Base-by-base conservation (phyloP, 108 stramenopile genomes). In the Cyclotella sp. region DNA sequence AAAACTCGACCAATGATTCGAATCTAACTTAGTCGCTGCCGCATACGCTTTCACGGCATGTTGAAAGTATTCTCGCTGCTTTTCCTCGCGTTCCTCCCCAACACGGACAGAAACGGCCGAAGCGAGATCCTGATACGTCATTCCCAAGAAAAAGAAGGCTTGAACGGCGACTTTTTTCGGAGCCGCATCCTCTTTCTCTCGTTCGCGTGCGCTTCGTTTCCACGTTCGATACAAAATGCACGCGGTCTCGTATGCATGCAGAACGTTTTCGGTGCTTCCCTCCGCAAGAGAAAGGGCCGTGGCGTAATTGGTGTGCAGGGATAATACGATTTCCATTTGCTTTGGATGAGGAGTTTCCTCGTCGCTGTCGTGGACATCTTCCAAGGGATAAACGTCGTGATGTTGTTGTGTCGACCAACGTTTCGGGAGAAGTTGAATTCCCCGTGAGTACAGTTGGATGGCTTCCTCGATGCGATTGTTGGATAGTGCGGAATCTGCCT, bases 121-220 rank as follows among this genome's bases (percentile, higher is more conserved):
- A 3, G 55, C 79, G 11, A 77, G 40, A 26, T 88, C 89, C 51
- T 92, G 89, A 74, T 88, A 81, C 39, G 83, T 86, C 89, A 90
- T 90, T 40, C 89, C 91, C 18, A 90, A 68, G 46, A 80, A 90
- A 49, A 88, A 90, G 26, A 82, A 76, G 0, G 91, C 52, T 53
- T 51, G 29, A 6, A 47, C 52, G 13, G 67, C 67, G 9, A 68
- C 52, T 0, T 22, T 52, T 39, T 68, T 52, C 24, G 27, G 45
- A 28, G 49, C 24, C 19, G 30, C 34, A 21, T 52, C 47, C 1
- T 68, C 30, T 8, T 30, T n/a, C 3, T 65, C 22, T 18, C 46
- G 43, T 21, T 22, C 26, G 15, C 26, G 19, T 28, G 51, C 26
- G 52, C 52, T 52, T 51, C 52, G 3, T 9, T 46, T 46, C 29